phyloP scores from a whole-genome alignment of 2,329 filamentous ascomycete species.

The Pseudopyrenochaeta lycopersici region DNA sequence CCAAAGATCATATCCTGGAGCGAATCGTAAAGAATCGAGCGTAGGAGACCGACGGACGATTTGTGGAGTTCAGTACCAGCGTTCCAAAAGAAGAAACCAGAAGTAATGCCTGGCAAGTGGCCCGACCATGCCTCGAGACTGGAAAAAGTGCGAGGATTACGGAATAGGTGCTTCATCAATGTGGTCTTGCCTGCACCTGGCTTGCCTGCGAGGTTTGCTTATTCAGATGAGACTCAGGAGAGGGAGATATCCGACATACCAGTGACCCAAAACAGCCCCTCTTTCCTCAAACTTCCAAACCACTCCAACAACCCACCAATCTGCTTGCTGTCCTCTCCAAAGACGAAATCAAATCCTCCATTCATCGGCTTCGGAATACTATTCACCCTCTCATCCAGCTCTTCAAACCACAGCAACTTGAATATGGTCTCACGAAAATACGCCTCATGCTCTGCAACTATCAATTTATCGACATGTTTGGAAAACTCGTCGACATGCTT shows the following conservation, averaged over 20 bases:
- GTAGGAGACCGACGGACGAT: conserved; percentile 32
- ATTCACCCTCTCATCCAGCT: conserved; percentile 35
- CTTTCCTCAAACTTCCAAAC: conserved; percentile 33
- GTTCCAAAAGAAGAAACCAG: conserved; percentile 59
- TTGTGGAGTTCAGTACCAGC: conserved; percentile 39
- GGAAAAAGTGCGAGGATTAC: conserved; percentile 33
- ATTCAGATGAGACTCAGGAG: background rate
- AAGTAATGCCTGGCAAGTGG: conserved; percentile 37
- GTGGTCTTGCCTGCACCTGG: conserved; percentile 60
- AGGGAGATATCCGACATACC: conserved; percentile 13
- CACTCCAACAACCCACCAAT: conserved; percentile 34
- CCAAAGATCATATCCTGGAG: conserved; percentile 45
- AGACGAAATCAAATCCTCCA: conserved; percentile 34
- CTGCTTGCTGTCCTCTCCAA: conserved; percentile 23
- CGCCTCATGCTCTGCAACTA: conserved; percentile 30
- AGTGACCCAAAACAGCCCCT: conserved; percentile 43
- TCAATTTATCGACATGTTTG: conserved; percentile 31
- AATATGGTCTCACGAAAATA: conserved; percentile 35
- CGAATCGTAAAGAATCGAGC: conserved; percentile 40
- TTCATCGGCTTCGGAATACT: conserved; percentile 28
- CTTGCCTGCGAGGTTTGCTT: conserved; percentile 29
- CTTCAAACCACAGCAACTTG: conserved; percentile 29
- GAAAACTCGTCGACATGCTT: conserved; percentile 40
- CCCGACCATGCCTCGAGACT: conserved; percentile 42
- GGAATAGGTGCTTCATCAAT: conserved; percentile 52